Conservation (phyloP, 257 asterid genomes). For the Echites panduratus region DNA sequence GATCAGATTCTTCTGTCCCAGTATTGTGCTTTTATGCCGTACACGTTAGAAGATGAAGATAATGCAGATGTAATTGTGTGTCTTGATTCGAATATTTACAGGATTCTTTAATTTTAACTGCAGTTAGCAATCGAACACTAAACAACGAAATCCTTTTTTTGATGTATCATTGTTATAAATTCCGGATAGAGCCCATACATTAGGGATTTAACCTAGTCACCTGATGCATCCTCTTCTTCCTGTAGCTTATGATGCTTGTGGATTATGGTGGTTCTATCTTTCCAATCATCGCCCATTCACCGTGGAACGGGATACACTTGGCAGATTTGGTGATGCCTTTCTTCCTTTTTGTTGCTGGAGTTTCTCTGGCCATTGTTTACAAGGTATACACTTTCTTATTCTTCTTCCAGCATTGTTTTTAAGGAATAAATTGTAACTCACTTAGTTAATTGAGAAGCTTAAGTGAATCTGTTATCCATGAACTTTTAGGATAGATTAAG, state of each 20-base stretch:
- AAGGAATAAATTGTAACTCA: background rate
- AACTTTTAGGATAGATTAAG: background rate
- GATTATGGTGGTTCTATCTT: slow-evolving; percentile 73
- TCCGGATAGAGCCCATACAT: background rate
- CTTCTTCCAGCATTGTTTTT: background rate
- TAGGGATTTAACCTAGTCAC: background rate
- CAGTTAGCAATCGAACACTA: background rate
- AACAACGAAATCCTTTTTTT: background rate
- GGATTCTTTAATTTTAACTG: background rate
- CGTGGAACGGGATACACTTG: slow-evolving; percentile 81
- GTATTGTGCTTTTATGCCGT: background rate
- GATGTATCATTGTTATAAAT: background rate
- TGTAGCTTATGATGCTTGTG: slow-evolving; percentile 81
- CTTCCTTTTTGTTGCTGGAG: slow-evolving; percentile 75
- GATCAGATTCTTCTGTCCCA: background rate
- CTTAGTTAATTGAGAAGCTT: background rate
- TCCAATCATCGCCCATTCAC: slow-evolving; percentile 66
- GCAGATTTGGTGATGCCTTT: slow-evolving; percentile 91
- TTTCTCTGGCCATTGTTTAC: slow-evolving; percentile 55
- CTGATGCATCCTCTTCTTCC: background rate
- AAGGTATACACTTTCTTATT: slow-evolving; percentile 36
- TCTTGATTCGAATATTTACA: background rate
- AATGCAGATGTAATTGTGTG: background rate
- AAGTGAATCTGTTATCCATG: background rate
- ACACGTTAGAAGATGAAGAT: background rate